Conservation (phyloP, 2,329 filamentous ascomycete species). For the Pseudophaeomoniella oleicola region DNA sequence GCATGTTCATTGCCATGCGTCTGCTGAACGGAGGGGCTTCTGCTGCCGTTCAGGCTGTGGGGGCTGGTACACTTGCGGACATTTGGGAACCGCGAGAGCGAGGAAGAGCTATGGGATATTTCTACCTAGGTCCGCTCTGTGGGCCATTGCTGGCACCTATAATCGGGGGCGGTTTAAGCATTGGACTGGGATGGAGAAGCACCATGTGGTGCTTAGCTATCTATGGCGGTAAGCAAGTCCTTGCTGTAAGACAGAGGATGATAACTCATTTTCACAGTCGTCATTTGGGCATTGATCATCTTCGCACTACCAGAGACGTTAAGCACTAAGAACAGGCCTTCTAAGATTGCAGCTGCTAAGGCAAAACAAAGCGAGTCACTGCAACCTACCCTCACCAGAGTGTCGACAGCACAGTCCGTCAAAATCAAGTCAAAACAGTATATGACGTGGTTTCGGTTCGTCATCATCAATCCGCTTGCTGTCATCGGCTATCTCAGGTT, state of each 20-base stretch:
- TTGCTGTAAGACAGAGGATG: not conserved
- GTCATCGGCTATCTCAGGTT: constrained; percentile 60
- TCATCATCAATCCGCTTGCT: constrained; percentile 57
- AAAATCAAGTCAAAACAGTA: constrained; percentile 40
- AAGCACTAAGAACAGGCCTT: constrained; percentile 15
- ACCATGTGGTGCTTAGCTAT: constrained; percentile 66
- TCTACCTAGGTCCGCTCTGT: constrained; percentile 64
- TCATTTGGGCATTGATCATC: constrained; percentile 24
- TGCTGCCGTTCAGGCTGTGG: constrained; percentile 68
- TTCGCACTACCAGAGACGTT: constrained; percentile 30
- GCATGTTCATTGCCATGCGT: constrained; percentile 65
- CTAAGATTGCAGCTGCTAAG: constrained; percentile 14
- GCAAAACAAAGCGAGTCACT: constrained; percentile 9
- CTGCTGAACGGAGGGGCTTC: constrained; percentile 61
- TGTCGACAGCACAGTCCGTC: constrained; percentile 48
- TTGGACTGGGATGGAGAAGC: constrained; percentile 57
- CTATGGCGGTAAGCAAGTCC: constrained; percentile 38
- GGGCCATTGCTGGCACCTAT: constrained; percentile 65
- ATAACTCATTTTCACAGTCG: constrained; percentile 8
- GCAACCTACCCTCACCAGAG: constrained; percentile 24
- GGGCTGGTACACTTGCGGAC: constrained; percentile 70
- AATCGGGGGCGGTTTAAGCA: constrained; percentile 57
- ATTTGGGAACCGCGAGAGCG: constrained; percentile 61
- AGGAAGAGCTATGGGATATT: constrained; percentile 67
- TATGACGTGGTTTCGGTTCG: constrained; percentile 39